Evolutionary conservation across 1,284 basidiomycete species (phyloP), one percentile per base, ranked within the genome.

Genomic region (Marasmius oreades): DNA sequence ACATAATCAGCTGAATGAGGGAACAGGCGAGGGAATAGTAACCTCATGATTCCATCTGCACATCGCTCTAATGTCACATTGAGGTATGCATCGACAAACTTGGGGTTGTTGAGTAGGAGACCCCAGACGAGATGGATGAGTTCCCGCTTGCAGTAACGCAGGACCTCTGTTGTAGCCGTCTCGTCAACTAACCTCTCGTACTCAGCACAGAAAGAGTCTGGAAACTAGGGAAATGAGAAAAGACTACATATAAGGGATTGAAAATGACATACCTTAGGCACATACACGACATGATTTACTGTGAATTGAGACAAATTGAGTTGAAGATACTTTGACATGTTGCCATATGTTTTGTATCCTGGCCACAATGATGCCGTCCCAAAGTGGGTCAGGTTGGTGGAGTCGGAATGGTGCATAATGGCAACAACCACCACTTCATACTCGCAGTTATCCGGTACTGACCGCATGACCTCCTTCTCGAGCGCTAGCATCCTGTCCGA

Each of bases 1-100:
- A 51, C 50, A 20, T 51, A 51, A 34, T 51, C 50, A 6, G 50
- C 50, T 16, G 50, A 34, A 10, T 51, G 33, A 18, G 50, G 18
- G 50, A 51, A 51, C 6, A 51, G 28, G 11, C 50, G 16, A 18
- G 50, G 50, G 50, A 51, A 51, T 5, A 51, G 14, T 20, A 23
- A n/a, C n/a, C 46, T 5, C 20, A 48, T 23, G 6, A 48, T 48
- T 23, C 18, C 23, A 48, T 48, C 46, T 5, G 28, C 46, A 26
- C 46, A 48, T n/a, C 28, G 6, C n/a, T 26, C 46, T 10, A 23
- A 16, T n/a, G n/a, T 28, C 28, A 18, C 46, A 24, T 48, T 20
- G 28, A 48, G 18, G 6, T 48, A 48, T 4, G 46, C 46, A 4
- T 48, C 46, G 14, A 23, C 14, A n/a, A 48, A 48, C 11, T 11